These are phyloP conservation scores for Eimeria maxima DNA, from an alignment of 169 alveolate species.

Conservation along the genomic window DNA sequence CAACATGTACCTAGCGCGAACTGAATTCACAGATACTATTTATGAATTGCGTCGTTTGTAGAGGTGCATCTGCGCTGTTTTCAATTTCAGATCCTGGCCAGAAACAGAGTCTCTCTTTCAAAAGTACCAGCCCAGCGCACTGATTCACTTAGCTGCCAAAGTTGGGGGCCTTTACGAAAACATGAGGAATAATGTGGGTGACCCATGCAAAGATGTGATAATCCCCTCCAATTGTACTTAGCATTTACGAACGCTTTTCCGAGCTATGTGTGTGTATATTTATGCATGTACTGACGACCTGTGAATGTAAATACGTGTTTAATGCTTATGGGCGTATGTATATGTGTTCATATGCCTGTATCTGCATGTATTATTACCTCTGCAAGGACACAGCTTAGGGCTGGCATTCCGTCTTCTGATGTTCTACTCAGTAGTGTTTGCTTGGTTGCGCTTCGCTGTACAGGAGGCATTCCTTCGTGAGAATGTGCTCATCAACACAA, in stretches of 20 bases:
- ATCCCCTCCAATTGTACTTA: background rate
- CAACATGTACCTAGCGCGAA: no score
- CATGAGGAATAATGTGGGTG: slow-evolving; percentile 84
- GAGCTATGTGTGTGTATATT: background rate
- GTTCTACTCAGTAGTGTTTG: background rate
- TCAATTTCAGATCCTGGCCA: slow-evolving; percentile 46
- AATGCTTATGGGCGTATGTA: background rate
- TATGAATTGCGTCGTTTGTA: background rate
- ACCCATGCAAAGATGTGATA: background rate
- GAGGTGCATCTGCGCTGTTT: background rate
- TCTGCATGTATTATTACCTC: background rate
- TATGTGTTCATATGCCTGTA: background rate
- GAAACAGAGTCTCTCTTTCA: slow-evolving; percentile 74
- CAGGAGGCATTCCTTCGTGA: slow-evolving; percentile 84
- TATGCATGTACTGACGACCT: background rate
- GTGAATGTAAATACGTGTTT: background rate
- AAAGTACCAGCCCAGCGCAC: slow-evolving; percentile 83
- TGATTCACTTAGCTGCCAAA: slow-evolving; percentile 86
- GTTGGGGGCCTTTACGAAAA: slow-evolving; percentile 88
- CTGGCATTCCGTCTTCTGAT: background rate
- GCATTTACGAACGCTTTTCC: no score
- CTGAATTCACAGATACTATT: background rate
- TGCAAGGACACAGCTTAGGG: background rate
- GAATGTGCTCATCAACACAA: slow-evolving; percentile 81
- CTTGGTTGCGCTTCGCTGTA: background rate